Conservation (phyloP, 768 basidiomycete species). For the Boletellus ananiceps region DNA sequence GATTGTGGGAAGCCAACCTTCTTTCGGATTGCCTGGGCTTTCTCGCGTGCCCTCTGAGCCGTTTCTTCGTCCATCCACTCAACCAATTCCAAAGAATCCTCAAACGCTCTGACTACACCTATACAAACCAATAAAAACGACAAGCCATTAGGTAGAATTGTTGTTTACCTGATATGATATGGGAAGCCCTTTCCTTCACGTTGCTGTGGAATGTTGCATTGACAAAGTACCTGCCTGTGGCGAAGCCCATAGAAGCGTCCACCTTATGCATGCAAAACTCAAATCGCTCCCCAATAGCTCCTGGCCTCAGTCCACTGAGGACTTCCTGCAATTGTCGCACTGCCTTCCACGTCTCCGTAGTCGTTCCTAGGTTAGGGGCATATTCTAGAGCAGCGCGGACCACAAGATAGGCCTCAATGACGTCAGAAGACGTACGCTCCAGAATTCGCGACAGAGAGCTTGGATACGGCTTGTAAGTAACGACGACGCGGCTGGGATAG, state of each 20-base stretch:
- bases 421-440: constrained; percentile 57
- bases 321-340: constrained; percentile 65
- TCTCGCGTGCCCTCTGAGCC: constrained; percentile 75
- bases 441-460: constrained; percentile 65
- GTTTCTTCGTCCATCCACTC: constrained; percentile 92
- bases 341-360: constrained; percentile 77
- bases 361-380: constrained; percentile 66
- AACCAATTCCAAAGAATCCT: constrained; percentile 63
- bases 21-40: constrained; percentile 57
- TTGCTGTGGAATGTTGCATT: constrained; percentile 75
- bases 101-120: constrained; percentile 83
- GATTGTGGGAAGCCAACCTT: constrained; percentile 93
- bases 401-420: constrained; percentile 84
- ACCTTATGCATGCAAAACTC: constrained; percentile 78
- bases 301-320: constrained; percentile 82
- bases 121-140: constrained; percentile 16
- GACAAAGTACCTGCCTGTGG: constrained; percentile 86
- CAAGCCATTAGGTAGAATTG: neutral
- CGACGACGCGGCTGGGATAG: constrained; percentile 71
- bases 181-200: constrained; percentile 75
- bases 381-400: constrained; percentile 66
- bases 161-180: constrained; percentile 68
- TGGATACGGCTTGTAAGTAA: constrained; percentile 79
- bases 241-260: constrained; percentile 78
- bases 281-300: constrained; percentile 74